Evolutionary conservation across 257 asterid species (phyloP).

Genomic region (Capsicum baccatum): DNA sequence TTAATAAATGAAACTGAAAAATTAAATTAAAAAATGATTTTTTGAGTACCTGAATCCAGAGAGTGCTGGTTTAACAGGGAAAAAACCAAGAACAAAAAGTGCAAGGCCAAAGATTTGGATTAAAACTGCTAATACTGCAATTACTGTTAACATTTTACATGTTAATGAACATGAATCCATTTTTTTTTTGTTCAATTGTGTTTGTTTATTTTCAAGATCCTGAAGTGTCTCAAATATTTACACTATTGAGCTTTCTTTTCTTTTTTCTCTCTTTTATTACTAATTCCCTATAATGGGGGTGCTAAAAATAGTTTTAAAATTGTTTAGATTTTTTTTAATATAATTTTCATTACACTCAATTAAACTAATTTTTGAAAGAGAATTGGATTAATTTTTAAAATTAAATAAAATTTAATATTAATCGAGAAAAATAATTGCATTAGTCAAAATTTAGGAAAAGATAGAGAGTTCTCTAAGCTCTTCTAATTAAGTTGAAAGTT

Average conservation of each 20-base stretch:
- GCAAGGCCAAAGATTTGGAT: constrained; percentile 72
- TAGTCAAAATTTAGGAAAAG: no score
- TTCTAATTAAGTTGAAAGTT: no score
- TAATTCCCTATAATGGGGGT: no score
- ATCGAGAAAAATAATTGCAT: no score
- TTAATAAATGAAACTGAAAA: not conserved
- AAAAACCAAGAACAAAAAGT: constrained; percentile 74
- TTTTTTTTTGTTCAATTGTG: not conserved
- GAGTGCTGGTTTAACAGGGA: constrained; percentile 83
- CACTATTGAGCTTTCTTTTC: not conserved
- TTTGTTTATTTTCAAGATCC: not conserved
- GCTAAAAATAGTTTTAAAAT: no score
- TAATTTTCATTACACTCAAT: no score
- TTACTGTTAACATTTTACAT: constrained; percentile 57
- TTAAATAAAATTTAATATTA: no score
- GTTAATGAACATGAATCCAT: constrained; percentile 45
- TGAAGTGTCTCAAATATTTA: not conserved
- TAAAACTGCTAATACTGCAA: constrained; percentile 57
- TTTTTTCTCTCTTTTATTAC: not conserved
- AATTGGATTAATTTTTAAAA: no score
- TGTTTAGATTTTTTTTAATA: no score
- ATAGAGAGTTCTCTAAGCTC: no score
- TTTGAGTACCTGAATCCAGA: constrained; percentile 69
- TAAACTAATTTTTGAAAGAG: no score
- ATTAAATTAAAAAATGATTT: not conserved